Base-by-base conservation (phyloP, 441 rosid genomes). In the Daphne laureola region DNA sequence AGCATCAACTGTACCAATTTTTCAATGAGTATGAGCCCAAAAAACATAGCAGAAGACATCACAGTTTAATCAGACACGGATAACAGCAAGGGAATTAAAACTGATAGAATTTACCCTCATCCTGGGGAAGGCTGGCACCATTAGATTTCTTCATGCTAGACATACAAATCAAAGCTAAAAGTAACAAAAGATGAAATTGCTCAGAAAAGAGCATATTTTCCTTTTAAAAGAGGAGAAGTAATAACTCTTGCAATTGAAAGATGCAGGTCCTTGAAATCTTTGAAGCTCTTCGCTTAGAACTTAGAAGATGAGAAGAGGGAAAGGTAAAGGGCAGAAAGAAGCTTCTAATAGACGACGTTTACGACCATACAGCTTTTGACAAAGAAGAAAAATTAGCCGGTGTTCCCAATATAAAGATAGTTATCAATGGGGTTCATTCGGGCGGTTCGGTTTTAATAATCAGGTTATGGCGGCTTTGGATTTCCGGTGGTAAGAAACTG, bases 71-170 rank as follows among this genome's bases (percentile, higher is more conserved):
- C 31, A 25, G 17, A 9, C 26, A 5, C 13, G 6, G 38, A 31
- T 1, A 27, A 18, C n/a, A 27, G 14, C 3, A n/a, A 17, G n/a
- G 18, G 48, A 5, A 45, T 8, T 4, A 48, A 0, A 31, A 31
- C 4, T 5, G 38, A 31, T 31, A 23, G 46, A 14, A n/a, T 35
- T 17, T 56, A 61, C 71, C 71, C 43, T 67, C 71, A 47, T 52
- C 59, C 53, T 53, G 66, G 52, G 63, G 61, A 54, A 67, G 47
- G 17, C 40, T 52, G 18, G 54, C 54, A 57, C 58, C 66, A 46
- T 51, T 51, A 51, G 47, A 38, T 44, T 27, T 35, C 42, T 17
- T 23, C 11, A 27, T 14, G 17, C 53, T 14, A 8, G 38, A 5
- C 5, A 42, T 25, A 49, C 38, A 67, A 67, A 26, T 46, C 55